Conservation (phyloP, 768 basidiomycete species). For the Boletus patriciae region DNA sequence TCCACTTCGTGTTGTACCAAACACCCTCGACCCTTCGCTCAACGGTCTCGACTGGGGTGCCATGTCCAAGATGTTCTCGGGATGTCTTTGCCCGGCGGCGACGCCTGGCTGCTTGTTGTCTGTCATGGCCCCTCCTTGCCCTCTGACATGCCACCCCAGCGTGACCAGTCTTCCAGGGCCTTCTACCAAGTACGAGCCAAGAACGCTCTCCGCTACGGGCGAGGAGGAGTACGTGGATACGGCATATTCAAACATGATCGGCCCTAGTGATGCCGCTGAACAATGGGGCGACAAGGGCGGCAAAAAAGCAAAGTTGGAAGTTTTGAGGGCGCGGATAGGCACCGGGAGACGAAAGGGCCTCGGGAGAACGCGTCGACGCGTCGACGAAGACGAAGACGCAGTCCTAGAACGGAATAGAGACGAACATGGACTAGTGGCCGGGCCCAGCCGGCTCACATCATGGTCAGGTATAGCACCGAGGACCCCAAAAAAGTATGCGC, state of each 20-base stretch:
- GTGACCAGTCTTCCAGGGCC: slow-evolving; percentile 24
- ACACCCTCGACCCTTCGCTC: slow-evolving; percentile 59
- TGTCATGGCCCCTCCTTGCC: slow-evolving; percentile 26
- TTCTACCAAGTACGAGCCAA: slow-evolving; percentile 4
- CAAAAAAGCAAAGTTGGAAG: slow-evolving; percentile 42
- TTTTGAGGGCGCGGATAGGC: slow-evolving; percentile 47
- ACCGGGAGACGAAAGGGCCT: slow-evolving; percentile 30
- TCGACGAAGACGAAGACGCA: slow-evolving; percentile 12
- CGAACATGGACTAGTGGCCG: neutral
- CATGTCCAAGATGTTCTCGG: slow-evolving; percentile 66
- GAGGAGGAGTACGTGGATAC: slow-evolving; percentile 44
- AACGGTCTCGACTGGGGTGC: slow-evolving; percentile 69
- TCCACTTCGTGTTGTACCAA: slow-evolving; percentile 76
- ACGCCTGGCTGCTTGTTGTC: slow-evolving; percentile 9
- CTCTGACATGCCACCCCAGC: slow-evolving; percentile 16
- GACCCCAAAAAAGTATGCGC: slow-evolving; percentile 6
- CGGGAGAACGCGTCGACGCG: slow-evolving; percentile 36
- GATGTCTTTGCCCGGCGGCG: slow-evolving; percentile 42
- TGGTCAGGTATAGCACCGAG: neutral
- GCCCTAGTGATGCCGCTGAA: slow-evolving; percentile 49
- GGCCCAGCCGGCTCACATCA: neutral
- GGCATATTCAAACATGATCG: slow-evolving; percentile 65
- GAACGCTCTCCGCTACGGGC: neutral
- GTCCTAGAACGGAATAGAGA: neutral
- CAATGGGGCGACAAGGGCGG: slow-evolving; percentile 57